Base-by-base conservation (phyloP, 1,284 basidiomycete species). In the Amylostereum chailletii region DNA sequence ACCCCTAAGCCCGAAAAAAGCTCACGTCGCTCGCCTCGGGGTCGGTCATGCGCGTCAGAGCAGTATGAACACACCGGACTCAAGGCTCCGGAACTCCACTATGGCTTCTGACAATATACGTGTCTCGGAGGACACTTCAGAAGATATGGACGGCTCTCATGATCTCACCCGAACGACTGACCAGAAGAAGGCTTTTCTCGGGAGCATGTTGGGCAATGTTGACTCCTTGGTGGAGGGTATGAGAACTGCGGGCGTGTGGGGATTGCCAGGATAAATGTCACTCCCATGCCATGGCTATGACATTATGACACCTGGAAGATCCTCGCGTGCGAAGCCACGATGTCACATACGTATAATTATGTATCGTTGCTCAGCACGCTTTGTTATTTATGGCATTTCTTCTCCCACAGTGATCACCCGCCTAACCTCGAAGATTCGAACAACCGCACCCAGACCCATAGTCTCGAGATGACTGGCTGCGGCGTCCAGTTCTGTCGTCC, bases 191-290 rank as follows among this genome's bases (percentile, higher is more conserved):
- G 79, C 82, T 61, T 65, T 90, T 40, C 62, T 94, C 48, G 83
- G 84, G 0, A 80, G 77, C 47, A 84, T 91, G 79, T 64, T 94
- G 45, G 90, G 89, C 1, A 94, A 94, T 60, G 90, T 94, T 5
- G 90, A 93, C 62, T 83, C 86, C 44, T 73, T 93, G 6, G 87
- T 94, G 3, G 86, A 90, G 57, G 85, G 89, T 1, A 87, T 93
- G 26, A 74, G 84, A 54, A 86, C 82, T 65, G 87, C 86, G 0
- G 89, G 89, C 0, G 81, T 92, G 49, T 92, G 87, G 87, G 88
- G 89, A 2, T 59, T 79, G 27, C 19, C 19, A 19, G 19, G 19
- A 19, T 19, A 19, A 19, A 19, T 19, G 19, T 19, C 19, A 19
- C 19, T 19, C 19, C 19, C 19, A 19, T 19, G 19, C 19, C 19